A percentile compares a stretch with the other conserved stretches of the same genome.
Evolutionary conservation across 2,329 filamentous ascomycete species (phyloP).

Genomic region (Beauveria medogensis): DNA sequence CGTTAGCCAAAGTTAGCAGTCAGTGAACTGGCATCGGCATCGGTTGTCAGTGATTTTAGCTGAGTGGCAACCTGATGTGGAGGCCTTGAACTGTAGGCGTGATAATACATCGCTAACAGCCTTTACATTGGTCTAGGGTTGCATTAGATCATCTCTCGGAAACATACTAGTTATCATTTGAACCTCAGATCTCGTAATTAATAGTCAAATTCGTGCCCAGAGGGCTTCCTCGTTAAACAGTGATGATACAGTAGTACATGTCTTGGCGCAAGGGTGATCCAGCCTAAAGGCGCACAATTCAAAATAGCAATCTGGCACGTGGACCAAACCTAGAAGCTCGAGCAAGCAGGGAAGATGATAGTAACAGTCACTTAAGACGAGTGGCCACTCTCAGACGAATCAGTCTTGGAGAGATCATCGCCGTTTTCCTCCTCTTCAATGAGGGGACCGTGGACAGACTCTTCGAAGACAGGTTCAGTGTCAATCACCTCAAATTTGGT

Average conservation of each 20-base stretch:
- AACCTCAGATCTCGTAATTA: neutral
- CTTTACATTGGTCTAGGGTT: too few relatives aligned
- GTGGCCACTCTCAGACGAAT: slow-evolving; percentile 51
- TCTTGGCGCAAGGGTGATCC: slow-evolving; percentile 28
- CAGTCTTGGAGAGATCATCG: slow-evolving; percentile 48
- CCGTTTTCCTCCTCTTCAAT: slow-evolving; percentile 40
- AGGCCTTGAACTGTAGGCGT: too few relatives aligned
- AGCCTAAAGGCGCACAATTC: slow-evolving; percentile 32
- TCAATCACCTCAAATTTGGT: slow-evolving; percentile 95
- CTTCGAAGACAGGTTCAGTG: slow-evolving; percentile 85
- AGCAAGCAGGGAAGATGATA: neutral
- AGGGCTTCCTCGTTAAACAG: slow-evolving; percentile 9
- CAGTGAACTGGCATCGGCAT: too few relatives aligned
- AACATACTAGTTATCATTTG: too few relatives aligned
- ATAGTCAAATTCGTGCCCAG: slow-evolving; percentile 6
- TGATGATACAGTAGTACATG: slow-evolving; percentile 14
- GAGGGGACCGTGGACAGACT: slow-evolving; percentile 63
- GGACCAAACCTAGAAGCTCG: neutral
- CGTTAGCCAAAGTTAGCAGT: too few relatives aligned
- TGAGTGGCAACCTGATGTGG: too few relatives aligned
- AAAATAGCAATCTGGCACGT: slow-evolving; percentile 3
- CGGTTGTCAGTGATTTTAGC: too few relatives aligned
- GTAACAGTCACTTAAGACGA: slow-evolving; percentile 26
- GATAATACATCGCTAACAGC: too few relatives aligned
- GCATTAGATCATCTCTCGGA: too few relatives aligned